These are phyloP conservation scores for Lignosus rhinocerotis DNA, from an alignment of 1,284 basidiomycete genomes.

Conservation along the genomic window DNA sequence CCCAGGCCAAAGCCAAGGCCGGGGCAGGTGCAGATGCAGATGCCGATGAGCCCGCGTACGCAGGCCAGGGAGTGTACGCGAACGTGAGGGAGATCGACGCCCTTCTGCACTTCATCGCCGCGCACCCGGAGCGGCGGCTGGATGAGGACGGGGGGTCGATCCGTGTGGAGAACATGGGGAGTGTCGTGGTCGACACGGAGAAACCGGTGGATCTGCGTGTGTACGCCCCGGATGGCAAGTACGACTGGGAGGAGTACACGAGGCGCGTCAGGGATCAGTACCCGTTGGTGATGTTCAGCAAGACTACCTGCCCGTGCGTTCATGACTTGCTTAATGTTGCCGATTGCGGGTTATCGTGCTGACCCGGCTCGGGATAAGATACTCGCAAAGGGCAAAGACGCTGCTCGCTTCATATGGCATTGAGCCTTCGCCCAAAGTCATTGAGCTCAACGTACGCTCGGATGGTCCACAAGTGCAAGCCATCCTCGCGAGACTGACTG, in stretches of 20 bases:
- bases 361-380: conserved; percentile 39
- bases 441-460: conserved; percentile 76
- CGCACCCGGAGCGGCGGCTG: conserved; percentile 44
- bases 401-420: conserved; percentile 68
- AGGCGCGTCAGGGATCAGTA: conserved; percentile 47
- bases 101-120: conserved; percentile 60
- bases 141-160: conserved; percentile 40
- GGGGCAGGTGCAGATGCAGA: conserved; percentile 5
- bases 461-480: conserved; percentile 67
- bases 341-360: neutral
- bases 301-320: conserved; percentile 73
- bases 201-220: conserved; percentile 49
- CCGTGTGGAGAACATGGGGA: conserved; percentile 26
- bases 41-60: neutral
- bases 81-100: conserved; percentile 58
- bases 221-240: conserved; percentile 46
- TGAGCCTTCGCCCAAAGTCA: conserved; percentile 63
- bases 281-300: conserved; percentile 81
- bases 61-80: conserved; percentile 19
- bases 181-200: conserved; percentile 39
- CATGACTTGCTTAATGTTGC: too few species aligned
- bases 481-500: conserved; percentile 66
- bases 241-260: conserved; percentile 51
- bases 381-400: conserved; percentile 68
- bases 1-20: conserved; percentile 28